These are phyloP conservation scores for Chaetomium fimeti DNA, from an alignment of 495 filamentous ascomycete species.

Conservation along the genomic window DNA sequence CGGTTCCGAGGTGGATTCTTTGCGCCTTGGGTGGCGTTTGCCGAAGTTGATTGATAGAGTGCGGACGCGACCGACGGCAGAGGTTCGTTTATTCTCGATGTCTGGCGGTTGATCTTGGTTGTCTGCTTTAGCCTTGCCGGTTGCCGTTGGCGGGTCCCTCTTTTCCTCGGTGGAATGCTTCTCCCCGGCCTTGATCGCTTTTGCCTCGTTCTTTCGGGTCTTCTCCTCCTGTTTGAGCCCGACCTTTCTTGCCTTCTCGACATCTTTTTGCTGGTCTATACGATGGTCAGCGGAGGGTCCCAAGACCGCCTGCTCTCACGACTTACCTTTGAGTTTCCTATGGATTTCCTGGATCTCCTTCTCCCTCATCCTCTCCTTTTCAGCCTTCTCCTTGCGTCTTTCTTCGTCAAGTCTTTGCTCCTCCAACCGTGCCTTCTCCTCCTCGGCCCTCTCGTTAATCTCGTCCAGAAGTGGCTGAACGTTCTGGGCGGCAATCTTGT, in stretches of 20 bases:
- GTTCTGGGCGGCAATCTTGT: conserved; percentile 72
- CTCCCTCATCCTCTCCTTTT: conserved; percentile 45
- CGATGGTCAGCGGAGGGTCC: conserved; percentile 21
- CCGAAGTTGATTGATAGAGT: conserved; percentile 29
- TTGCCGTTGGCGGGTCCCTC: conserved; percentile 16
- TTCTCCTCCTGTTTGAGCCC: conserved; percentile 55
- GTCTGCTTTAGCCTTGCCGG: neutral
- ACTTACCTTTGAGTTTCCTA: conserved; percentile 46
- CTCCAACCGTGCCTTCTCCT: conserved; percentile 59
- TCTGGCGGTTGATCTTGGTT: neutral
- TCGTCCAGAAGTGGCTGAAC: conserved; percentile 92
- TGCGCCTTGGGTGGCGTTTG: conserved; percentile 22
- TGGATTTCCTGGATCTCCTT: conserved; percentile 47
- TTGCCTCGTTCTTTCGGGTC: conserved; percentile 52
- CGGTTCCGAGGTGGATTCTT: conserved; percentile 15
- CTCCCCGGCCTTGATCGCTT: conserved; percentile 49
- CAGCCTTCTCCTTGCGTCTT: conserved; percentile 46
- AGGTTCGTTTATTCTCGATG: conserved; percentile 6
- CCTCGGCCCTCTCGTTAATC: conserved; percentile 73
- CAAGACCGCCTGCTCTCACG: neutral
- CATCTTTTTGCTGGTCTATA: conserved; percentile 52
- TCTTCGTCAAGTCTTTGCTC: conserved; percentile 52
- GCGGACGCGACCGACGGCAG: conserved; percentile 18
- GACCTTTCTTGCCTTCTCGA: conserved; percentile 46
- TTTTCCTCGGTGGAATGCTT: conserved; percentile 48